phyloP scores from a whole-genome alignment of 2,329 filamentous ascomycete genomes.

The Plectosphaerella plurivora region DNA sequence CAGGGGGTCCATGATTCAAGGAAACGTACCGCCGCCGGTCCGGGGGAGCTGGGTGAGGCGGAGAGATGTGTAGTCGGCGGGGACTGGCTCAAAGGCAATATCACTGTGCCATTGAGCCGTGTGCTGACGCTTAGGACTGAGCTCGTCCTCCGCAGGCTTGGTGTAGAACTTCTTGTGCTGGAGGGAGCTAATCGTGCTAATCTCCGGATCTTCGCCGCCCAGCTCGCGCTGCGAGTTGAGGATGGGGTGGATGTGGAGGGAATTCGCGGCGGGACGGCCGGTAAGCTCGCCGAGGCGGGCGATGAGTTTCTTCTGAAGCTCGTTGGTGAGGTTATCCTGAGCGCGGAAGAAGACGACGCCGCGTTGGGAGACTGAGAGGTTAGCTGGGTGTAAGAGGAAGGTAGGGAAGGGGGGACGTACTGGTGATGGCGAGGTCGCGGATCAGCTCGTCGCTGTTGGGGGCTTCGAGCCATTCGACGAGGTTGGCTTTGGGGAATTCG shows the following conservation, averaged over 20 bases:
- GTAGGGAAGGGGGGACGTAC: conserved; percentile 25
- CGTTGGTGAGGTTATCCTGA: conserved; percentile 52
- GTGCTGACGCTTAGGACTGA: conserved; percentile 26
- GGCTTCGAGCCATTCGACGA: conserved; percentile 51
- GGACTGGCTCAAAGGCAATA: conserved; percentile 56
- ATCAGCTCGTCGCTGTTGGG: conserved; percentile 52
- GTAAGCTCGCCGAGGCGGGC: conserved; percentile 54
- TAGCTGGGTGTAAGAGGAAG: too few relatives aligned
- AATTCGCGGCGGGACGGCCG: conserved; percentile 53
- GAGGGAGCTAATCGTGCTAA: conserved; percentile 55
- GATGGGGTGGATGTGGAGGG: conserved; percentile 57
- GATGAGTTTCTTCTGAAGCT: conserved; percentile 56
- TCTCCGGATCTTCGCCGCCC: conserved; percentile 46
- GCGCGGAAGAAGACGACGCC: conserved; percentile 62
- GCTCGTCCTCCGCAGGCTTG: conserved; percentile 11
- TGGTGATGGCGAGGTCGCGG: conserved; percentile 55
- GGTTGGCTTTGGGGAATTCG: conserved; percentile 46
- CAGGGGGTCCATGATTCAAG: neutral
- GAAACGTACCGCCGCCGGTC: conserved; percentile 38
- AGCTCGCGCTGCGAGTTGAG: conserved; percentile 49
- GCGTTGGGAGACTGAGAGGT: conserved; percentile 48
- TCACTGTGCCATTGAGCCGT: conserved; percentile 40
- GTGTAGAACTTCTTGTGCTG: conserved; percentile 36
- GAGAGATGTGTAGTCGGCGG: conserved; percentile 58
- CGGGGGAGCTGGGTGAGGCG: conserved; percentile 50